Conservation (phyloP, 768 basidiomycete species). For the Russula sp. region DNA sequence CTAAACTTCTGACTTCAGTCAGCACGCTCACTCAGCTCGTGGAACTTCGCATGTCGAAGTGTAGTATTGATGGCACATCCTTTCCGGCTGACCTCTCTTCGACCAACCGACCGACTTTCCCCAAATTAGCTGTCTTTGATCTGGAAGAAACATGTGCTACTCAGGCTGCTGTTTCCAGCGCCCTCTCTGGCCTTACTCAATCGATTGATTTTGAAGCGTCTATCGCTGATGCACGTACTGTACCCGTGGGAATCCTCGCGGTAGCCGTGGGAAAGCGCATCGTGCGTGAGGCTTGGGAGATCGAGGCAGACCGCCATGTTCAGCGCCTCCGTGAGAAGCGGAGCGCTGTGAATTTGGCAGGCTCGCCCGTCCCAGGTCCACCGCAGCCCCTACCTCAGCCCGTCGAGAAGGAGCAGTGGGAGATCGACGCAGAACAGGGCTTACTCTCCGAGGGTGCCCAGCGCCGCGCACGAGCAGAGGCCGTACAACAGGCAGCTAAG, state of each 20-base stretch:
- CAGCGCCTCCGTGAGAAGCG: constrained; percentile 25
- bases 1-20: constrained; percentile 10
- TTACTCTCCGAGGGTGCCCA: constrained; percentile 67
- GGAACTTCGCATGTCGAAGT: constrained; percentile 12
- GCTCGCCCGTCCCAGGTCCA: not conserved
- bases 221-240: constrained; percentile 31
- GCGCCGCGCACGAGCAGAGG: constrained; percentile 50
- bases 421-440: constrained; percentile 70
- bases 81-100: constrained; percentile 35
- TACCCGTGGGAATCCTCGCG: not conserved
- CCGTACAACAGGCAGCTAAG: constrained; percentile 26
- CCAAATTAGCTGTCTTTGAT: constrained; percentile 50
- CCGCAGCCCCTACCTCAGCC: constrained; percentile 23
- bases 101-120: constrained; percentile 34
- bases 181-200: constrained; percentile 43
- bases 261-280: constrained; percentile 65
- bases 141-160: constrained; percentile 58
- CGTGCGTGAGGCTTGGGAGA: constrained; percentile 70
- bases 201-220: constrained; percentile 49
- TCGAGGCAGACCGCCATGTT: constrained; percentile 55
- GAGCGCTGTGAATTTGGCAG: constrained; percentile 23
- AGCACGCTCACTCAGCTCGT: constrained; percentile 15
- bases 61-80: constrained; percentile 51
- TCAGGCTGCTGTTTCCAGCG: constrained; percentile 35
- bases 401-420: constrained; percentile 65